phyloP scores from a whole-genome alignment of 805 yeast species.

The Yamadazyma insecticola region DNA sequence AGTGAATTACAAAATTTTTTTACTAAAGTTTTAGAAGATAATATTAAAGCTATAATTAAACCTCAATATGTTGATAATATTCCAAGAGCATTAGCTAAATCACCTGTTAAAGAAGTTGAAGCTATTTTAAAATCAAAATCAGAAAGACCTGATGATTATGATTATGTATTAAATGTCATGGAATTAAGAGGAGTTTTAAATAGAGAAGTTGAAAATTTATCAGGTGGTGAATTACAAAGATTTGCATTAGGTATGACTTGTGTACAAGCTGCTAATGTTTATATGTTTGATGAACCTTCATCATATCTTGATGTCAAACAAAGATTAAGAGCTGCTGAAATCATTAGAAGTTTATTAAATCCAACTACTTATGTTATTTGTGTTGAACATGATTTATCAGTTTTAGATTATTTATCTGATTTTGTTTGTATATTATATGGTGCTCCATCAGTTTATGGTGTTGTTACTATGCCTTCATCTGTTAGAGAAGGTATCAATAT shows the following conservation, averaged over 20 bases:
- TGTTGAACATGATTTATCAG: slow-evolving; percentile 98
- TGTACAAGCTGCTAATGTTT: slow-evolving; percentile 90
- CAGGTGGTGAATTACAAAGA: slow-evolving; percentile 99
- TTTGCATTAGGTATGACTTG: slow-evolving; percentile 97
- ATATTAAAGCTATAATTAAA: slow-evolving; percentile 94
- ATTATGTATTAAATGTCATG: slow-evolving; percentile 60
- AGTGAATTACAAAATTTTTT: slow-evolving; percentile 95
- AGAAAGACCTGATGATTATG: slow-evolving; percentile 67
- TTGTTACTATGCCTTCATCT: slow-evolving; percentile 91
- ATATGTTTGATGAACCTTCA: slow-evolving; percentile 99
- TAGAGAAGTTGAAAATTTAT: slow-evolving; percentile 84
- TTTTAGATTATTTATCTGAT: slow-evolving; percentile 93
- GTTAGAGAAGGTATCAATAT: slow-evolving; percentile 99
- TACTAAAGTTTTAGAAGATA: slow-evolving; percentile 88
- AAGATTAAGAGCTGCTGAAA: slow-evolving; percentile 95
- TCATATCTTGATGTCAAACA: slow-evolving; percentile 98
- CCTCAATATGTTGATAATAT: slow-evolving; percentile 98
- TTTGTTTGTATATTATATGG: slow-evolving; percentile 96
- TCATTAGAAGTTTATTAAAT: slow-evolving; percentile 78
- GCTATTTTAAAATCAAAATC: slow-evolving; percentile 71
- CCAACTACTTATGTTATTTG: slow-evolving; percentile 85
- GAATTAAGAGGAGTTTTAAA: slow-evolving; percentile 73
- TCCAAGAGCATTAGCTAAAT: slow-evolving; percentile 88
- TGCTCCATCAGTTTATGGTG: slow-evolving; percentile 98
- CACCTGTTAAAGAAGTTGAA: slow-evolving; percentile 83